Base-by-base conservation (phyloP, 306 rosid species). In the Cucurbita argyrosperma region DNA sequence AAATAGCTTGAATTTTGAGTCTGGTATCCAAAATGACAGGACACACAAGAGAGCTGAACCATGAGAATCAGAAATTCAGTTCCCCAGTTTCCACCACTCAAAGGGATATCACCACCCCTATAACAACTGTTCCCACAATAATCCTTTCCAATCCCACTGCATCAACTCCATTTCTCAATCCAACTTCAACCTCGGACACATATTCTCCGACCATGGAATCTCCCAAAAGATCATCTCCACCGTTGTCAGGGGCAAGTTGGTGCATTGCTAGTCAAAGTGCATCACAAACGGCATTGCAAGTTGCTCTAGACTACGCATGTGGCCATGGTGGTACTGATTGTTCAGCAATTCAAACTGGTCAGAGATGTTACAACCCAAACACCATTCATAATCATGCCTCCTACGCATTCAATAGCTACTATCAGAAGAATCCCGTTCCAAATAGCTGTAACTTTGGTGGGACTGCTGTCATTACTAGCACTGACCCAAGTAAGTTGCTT, bases 31-130 rank as follows among this genome's bases (percentile, higher is more conserved):
- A 54, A 81, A 68, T 65, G 76, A 14, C 19, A 75, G 74, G 70
- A 50, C 76, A 85, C 54, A 76, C 76, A 68, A 85, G 79, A 79
- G 86, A 70, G 75, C 76, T 37, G 72, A 35, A 56, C 42, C 76
- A 73, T 56, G 76, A 73, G 23, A 26, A 46, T 59, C 45, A 43
- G 67, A 47, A 75, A 46, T 49, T 61, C 51, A 35, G 5, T 37
- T 9, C 77, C 82, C 96, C 96, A 10, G 96, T 84, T 77, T 82
- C 84, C n/a, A 78, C 55, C 49, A 80, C 91, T 10, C 90, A 49
- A 47, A 62, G 68, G 56, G 78, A 75, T 67, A 75, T 75, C 7
- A 75, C 72, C 38, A 75, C 78, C 40, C 78, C 78, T 60, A 61
- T 75, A 43, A 61, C 78, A 75, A 75, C 78, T 1, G 61, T 75